Evolutionary conservation across 2,329 filamentous ascomycete species (phyloP).

Genomic region (Colletotrichum limetticola): DNA sequence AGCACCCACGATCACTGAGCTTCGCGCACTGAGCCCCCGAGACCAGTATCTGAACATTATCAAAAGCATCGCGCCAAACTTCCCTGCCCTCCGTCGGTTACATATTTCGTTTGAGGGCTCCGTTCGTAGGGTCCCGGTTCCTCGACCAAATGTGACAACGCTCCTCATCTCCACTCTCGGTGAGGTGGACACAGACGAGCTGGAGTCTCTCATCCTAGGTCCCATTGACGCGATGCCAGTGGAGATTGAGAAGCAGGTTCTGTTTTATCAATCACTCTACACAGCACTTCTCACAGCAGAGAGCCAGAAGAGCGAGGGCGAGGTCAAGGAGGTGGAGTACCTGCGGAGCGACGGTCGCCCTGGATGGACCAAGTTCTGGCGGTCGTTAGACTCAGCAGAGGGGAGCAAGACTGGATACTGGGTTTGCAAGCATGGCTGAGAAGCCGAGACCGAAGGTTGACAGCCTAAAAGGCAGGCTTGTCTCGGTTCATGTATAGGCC

Average conservation of each 20-base stretch:
- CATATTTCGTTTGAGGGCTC: slow-evolving; percentile 35
- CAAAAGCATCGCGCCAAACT: slow-evolving; percentile 4
- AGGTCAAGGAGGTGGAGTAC: slow-evolving; percentile 30
- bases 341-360: slow-evolving; percentile 25
- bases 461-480: not conserved
- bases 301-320: not conserved
- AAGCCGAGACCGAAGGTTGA: not conserved
- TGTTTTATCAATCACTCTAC: slow-evolving; percentile 34
- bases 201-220: slow-evolving; percentile 12
- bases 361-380: slow-evolving; percentile 35
- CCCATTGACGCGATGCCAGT: slow-evolving; percentile 28
- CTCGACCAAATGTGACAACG: slow-evolving; percentile 28
- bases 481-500: slow-evolving; percentile 10
- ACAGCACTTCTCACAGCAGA: slow-evolving; percentile 21
- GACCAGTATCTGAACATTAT: slow-evolving; percentile 32
- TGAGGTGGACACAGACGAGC: slow-evolving; percentile 25
- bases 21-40: slow-evolving; percentile 17
- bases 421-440: slow-evolving; percentile 34
- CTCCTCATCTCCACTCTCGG: slow-evolving; percentile 33
- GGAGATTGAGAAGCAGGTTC: slow-evolving; percentile 18
- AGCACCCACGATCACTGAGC: slow-evolving; percentile 12
- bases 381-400: slow-evolving; percentile 5
- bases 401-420: slow-evolving; percentile 27
- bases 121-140: slow-evolving; percentile 29
- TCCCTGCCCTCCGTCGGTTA: slow-evolving; percentile 32